phyloP scores from a whole-genome alignment of 139 green algal genomes.

The Tetradesmus obliquus region DNA sequence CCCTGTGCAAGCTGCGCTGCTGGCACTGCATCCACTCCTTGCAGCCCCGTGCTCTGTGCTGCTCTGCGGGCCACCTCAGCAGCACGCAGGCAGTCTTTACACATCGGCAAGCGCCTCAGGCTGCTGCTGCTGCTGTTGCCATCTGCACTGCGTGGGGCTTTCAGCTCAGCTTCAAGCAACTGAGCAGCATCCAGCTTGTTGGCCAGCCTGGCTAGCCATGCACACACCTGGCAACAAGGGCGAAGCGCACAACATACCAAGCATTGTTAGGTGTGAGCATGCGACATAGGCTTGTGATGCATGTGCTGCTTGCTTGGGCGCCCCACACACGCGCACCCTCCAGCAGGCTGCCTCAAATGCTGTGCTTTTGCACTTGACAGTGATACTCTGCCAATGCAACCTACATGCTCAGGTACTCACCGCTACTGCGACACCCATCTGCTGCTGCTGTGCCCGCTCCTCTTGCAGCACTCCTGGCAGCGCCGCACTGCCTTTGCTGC shows the following conservation, averaged over 20 bases:
- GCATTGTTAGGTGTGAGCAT: neutral
- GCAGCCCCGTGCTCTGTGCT: constrained; percentile 49
- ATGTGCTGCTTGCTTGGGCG: neutral
- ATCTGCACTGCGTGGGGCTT: constrained; percentile 2
- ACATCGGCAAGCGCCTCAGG: constrained; percentile 1
- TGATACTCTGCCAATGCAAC: neutral
- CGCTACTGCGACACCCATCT: constrained; percentile 55
- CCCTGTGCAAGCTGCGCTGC: constrained; percentile 46
- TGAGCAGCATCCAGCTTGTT: constrained; percentile 14
- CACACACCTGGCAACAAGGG: neutral
- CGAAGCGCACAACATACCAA: neutral
- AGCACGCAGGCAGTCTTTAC: constrained; percentile 55
- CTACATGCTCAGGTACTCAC: neutral
- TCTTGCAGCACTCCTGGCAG: constrained; percentile 21
- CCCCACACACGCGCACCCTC: neutral
- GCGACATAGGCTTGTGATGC: neutral
- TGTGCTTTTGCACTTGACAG: neutral
- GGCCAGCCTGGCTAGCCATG: neutral
- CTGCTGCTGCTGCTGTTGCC: neutral
- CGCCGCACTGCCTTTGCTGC: neutral
- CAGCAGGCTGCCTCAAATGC: neutral
- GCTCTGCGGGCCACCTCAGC: constrained; percentile 54
- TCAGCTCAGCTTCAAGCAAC: constrained; percentile 32
- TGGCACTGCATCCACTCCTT: constrained; percentile 53
- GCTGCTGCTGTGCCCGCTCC: constrained; percentile 56